phyloP scores from a whole-genome alignment of 2,329 filamentous ascomycete species.

The Alternaria tenuissima region DNA sequence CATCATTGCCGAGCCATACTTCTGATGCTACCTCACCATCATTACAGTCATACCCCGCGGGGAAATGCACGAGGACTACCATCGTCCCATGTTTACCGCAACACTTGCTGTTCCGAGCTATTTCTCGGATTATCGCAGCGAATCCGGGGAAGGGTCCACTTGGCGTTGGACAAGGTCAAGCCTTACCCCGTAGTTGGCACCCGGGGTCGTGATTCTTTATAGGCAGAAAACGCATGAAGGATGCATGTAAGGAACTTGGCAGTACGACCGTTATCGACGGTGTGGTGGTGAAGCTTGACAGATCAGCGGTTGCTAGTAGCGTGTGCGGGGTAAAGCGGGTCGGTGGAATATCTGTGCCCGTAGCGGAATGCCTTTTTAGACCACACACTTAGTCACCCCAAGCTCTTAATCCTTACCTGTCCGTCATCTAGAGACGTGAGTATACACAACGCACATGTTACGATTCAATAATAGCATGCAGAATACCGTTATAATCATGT shows the following conservation, averaged over 20 bases:
- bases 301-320: conserved; percentile 16
- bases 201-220: conserved; percentile 3
- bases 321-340: conserved; percentile 26
- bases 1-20: conserved; percentile 11
- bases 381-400: background rate
- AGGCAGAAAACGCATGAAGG: conserved; percentile 16
- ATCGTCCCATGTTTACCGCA: conserved; percentile 19
- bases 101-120: conserved; percentile 26
- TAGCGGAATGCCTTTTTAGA: conserved; percentile 9
- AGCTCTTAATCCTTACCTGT: background rate
- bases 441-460: accelerated
- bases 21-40: conserved; percentile 15
- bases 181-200: conserved; percentile 29
- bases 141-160: conserved; percentile 29
- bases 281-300: conserved; percentile 10
- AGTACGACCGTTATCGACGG: conserved; percentile 6
- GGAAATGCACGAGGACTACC: conserved; percentile 21
- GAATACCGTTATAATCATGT: background rate
- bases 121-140: conserved; percentile 19
- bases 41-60: conserved; percentile 24
- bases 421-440: background rate
- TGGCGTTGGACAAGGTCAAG: conserved; percentile 29
- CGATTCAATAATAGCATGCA: background rate
- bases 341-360: conserved; percentile 3
- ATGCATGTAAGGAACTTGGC: conserved; percentile 25